Base-by-base conservation (phyloP, 345 rosid genomes). In the Populus nigra region DNA sequence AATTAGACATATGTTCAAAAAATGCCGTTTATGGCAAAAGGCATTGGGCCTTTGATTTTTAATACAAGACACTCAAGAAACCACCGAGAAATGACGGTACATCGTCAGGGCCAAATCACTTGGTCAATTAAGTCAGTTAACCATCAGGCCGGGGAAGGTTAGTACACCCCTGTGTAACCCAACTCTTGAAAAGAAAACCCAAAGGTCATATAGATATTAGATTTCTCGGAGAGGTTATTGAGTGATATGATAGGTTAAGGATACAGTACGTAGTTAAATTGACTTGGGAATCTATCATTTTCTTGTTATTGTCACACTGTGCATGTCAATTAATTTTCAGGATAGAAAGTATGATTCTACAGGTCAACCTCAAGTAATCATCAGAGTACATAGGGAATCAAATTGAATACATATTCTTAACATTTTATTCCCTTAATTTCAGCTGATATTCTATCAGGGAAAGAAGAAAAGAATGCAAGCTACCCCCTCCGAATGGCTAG, bases 321-420 rank as follows among this genome's bases (percentile, higher is more conserved):
- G 17, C 77, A 45, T 33, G 77, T 31, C 31, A 6, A 25, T 25
- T 15, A 15, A 20, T 16, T 10, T 10, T 39, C 65, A 2, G 35
- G 76, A 27, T 25, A 62, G 59, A 39, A 74, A 55, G 62, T 68
- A 71, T 75, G n/a, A 57, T 9, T 57, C 29, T 10, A n/a, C n/a
- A 63, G 27, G 72, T 73, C 68, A 22, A 73, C 38, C 35, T 72
- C 76, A 76, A 63, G 20, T 76, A n/a, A 68, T 53, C 38, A 68
- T 69, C 72, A 36, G 78, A 71, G 71, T 31, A 73, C 33, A 43
- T 23, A 25, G 9, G 79, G 79, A 81, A 82, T 80, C 74, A 16
- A 59, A 71, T 33, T 9, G 27, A 55, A 25, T 49, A 33, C 63
- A 68, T 39, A 4, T 61, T 77, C 53, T 76, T 17, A 38, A 23